These are phyloP conservation scores for Fusarium anthophilum DNA, from an alignment of 2,329 filamentous ascomycete species.

Conservation along the genomic window DNA sequence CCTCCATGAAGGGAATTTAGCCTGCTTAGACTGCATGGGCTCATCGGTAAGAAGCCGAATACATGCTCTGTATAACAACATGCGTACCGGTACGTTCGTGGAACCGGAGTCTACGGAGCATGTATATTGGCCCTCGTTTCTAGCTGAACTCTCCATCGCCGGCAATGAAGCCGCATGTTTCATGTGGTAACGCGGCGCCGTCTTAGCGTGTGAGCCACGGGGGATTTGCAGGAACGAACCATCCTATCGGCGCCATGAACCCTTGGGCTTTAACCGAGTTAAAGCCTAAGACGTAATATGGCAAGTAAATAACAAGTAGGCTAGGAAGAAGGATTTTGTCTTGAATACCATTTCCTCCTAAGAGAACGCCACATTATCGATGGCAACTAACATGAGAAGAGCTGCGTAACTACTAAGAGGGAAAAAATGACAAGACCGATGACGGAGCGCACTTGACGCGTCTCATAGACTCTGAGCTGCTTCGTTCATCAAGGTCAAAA, in stretches of 20 bases:
- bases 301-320: background rate
- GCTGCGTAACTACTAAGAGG: background rate
- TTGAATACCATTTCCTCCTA: background rate
- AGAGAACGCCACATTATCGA: background rate
- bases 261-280: background rate
- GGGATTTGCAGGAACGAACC: conserved; percentile 37
- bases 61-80: background rate
- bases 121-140: background rate
- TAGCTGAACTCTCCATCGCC: conserved; percentile 8
- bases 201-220: conserved; percentile 27
- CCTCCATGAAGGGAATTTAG: background rate
- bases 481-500: conserved; percentile 21
- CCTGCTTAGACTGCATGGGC: background rate
- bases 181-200: conserved; percentile 30
- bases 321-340: background rate
- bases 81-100: background rate
- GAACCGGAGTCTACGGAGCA: background rate
- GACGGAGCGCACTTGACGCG: background rate
- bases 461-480: conserved; percentile 6
- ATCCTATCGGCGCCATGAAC: conserved; percentile 34
- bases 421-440: background rate
- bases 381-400: background rate
- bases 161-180: conserved; percentile 33
- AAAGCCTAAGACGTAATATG: background rate
- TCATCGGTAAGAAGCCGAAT: background rate